Conservation (phyloP, 1,284 basidiomycete species). For the Fomitopsis schrenkii region DNA sequence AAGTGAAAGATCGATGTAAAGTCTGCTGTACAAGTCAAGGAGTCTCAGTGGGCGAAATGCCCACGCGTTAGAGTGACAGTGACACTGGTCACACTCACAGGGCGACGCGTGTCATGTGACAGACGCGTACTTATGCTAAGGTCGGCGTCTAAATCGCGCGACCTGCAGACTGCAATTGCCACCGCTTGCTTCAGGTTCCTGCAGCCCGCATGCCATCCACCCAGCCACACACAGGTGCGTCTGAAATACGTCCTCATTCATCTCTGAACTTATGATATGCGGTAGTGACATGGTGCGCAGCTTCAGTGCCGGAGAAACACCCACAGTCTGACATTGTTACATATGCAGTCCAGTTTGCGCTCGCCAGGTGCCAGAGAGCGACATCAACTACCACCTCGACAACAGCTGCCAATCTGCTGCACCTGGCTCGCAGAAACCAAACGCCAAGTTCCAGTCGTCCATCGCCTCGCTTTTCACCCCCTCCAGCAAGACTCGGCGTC, state of each 20-base stretch:
- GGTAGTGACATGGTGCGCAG: slow-evolving; percentile 5
- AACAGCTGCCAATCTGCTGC: slow-evolving; percentile 33
- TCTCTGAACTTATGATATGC: not conserved
- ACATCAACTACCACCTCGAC: slow-evolving; percentile 49
- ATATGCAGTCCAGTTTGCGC: slow-evolving; percentile 41
- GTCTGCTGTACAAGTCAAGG: no score
- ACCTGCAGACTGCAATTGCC: not conserved
- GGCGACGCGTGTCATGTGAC: not conserved
- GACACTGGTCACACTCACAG: not conserved
- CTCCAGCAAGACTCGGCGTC: slow-evolving; percentile 7
- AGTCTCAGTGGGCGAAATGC: no score
- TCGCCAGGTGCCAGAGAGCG: slow-evolving; percentile 32
- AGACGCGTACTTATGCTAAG: not conserved
- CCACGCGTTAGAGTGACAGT: not conserved
- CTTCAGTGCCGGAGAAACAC: not conserved
- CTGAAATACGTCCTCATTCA: no score
- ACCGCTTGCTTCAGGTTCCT: not conserved
- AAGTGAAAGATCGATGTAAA: no score
- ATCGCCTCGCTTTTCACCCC: slow-evolving; percentile 30
- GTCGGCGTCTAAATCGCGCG: not conserved
- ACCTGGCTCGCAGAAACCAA: slow-evolving; percentile 2
- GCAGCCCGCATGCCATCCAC: not conserved
- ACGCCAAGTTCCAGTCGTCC: slow-evolving; percentile 12
- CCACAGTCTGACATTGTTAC: not conserved
- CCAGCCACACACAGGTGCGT: not conserved